phyloP scores from a whole-genome alignment of 2,329 filamentous ascomycete species.

The Nakataea oryzae region DNA sequence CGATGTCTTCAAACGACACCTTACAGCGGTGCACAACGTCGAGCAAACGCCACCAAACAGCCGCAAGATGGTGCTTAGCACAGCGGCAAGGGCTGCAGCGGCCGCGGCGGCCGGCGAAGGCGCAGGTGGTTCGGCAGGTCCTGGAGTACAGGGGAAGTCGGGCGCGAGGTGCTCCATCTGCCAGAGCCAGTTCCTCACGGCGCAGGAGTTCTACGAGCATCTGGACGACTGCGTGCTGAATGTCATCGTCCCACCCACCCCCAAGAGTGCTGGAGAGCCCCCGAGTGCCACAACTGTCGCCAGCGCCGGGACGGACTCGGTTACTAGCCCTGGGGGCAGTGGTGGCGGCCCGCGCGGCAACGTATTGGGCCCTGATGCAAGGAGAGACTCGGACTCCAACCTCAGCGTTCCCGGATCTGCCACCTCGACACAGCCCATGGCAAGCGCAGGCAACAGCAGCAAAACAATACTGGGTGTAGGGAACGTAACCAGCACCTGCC shows the following conservation, averaged over 20 bases:
- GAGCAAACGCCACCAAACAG: constrained; percentile 91
- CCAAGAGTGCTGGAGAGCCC: constrained; percentile 16
- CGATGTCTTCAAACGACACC: constrained; percentile 92
- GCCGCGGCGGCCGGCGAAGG: constrained; percentile 8
- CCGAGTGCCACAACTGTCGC: constrained; percentile 8
- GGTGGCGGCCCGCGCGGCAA: too few species aligned
- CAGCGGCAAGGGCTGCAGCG: constrained; percentile 10
- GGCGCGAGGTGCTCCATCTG: constrained; percentile 87
- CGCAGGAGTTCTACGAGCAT: constrained; percentile 97
- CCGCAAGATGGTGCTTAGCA: constrained; percentile 54
- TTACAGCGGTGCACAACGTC: constrained; percentile 86
- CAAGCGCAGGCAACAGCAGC: neutral
- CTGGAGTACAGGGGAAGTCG: constrained; percentile 5
- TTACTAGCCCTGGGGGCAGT: constrained; percentile 4
- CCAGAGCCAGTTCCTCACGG: constrained; percentile 64
- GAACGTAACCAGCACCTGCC: neutral
- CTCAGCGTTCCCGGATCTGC: neutral
- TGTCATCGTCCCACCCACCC: constrained; percentile 42
- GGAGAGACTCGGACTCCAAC: constrained; percentile 12
- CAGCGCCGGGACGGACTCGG: too few species aligned
- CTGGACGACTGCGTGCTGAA: constrained; percentile 59
- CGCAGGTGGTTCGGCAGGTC: neutral
- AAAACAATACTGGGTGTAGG: neutral
- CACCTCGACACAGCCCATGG: too few species aligned
- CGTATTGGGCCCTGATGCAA: constrained; percentile 5